Evolutionary conservation across 2,329 filamentous ascomycete genomes (phyloP).

Genomic region (Colletotrichum sp.): DNA sequence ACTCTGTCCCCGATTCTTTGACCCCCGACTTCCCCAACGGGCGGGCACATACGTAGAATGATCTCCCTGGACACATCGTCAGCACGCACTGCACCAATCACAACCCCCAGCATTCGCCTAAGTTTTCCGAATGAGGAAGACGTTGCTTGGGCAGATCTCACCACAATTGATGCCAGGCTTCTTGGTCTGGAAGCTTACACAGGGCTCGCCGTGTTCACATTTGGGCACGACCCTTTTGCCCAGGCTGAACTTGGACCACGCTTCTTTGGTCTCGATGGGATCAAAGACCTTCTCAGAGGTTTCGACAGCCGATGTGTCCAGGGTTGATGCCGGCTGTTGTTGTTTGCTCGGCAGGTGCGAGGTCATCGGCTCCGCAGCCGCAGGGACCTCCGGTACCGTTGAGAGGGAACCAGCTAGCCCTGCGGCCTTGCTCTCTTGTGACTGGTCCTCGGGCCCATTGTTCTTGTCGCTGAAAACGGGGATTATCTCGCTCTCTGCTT

Average conservation of each 20-base stretch:
- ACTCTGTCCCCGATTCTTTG: slow-evolving; percentile 83
- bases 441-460: neutral
- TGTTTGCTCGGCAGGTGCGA: neutral
- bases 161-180: slow-evolving; percentile 86
- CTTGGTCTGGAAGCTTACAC: slow-evolving; percentile 82
- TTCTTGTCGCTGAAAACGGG: neutral
- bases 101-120: neutral
- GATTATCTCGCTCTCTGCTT: neutral
- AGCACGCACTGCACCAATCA: slow-evolving; percentile 8
- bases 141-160: slow-evolving; percentile 35
- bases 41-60: slow-evolving; percentile 68
- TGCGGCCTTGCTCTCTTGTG: neutral
- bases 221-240: slow-evolving; percentile 74
- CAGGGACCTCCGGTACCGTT: neutral
- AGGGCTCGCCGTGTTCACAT: slow-evolving; percentile 90
- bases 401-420: neutral
- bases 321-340: neutral
- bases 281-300: slow-evolving; percentile 58
- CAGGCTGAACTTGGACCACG: slow-evolving; percentile 80
- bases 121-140: neutral
- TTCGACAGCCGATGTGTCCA: slow-evolving; percentile 2
- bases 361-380: neutral
- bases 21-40: slow-evolving; percentile 85
- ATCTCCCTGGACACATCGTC: slow-evolving; percentile 48
- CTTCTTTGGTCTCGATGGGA: slow-evolving; percentile 75